Evolutionary conservation across 257 asterid species (phyloP).

Genomic region (Solanum okadae): DNA sequence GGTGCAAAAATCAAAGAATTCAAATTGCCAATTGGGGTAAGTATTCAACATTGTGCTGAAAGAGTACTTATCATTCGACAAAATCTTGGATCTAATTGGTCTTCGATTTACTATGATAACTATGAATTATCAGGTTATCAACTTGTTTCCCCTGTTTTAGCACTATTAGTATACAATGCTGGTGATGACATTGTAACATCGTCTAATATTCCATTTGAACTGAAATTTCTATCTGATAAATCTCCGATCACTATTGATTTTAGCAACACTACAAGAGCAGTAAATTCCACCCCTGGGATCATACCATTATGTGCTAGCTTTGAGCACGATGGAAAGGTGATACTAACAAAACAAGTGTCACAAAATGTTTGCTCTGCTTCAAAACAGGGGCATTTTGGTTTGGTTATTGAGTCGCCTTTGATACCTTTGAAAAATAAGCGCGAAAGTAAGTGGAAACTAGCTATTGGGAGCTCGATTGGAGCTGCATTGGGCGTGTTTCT

Average conservation of each 20-base stretch:
- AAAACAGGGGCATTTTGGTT: constrained; percentile 53
- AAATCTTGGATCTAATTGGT: constrained; percentile 60
- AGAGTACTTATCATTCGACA: constrained; percentile 54
- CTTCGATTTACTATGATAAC: constrained; percentile 46
- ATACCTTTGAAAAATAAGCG: constrained; percentile 44
- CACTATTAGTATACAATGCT: constrained; percentile 49
- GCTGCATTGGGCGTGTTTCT: constrained; percentile 64
- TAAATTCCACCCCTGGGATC: constrained; percentile 17
- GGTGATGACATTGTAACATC: constrained; percentile 2
- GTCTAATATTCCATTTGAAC: constrained; percentile 27
- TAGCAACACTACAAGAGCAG: constrained; percentile 8
- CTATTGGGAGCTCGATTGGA: constrained; percentile 55
- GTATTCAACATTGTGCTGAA: constrained; percentile 39
- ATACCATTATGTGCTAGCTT: constrained; percentile 69
- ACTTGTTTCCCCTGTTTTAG: constrained; percentile 62
- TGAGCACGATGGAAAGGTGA: constrained; percentile 48
- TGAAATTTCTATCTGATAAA: constrained; percentile 23
- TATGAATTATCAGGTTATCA: constrained; percentile 58
- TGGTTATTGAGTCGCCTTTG: constrained; percentile 61
- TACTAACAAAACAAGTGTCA: constrained; percentile 25
- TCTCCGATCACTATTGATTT: constrained; percentile 57
- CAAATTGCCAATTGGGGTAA: constrained; percentile 26
- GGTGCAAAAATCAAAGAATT: constrained; percentile 63
- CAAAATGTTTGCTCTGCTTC: constrained; percentile 38
- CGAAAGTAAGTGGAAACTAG: constrained; percentile 49